A percentile compares a stretch with the other conserved stretches of the same genome.
These are phyloP conservation scores for Dalechampia spathulata DNA, from an alignment of 441 rosid species.

Conservation along the genomic window DNA sequence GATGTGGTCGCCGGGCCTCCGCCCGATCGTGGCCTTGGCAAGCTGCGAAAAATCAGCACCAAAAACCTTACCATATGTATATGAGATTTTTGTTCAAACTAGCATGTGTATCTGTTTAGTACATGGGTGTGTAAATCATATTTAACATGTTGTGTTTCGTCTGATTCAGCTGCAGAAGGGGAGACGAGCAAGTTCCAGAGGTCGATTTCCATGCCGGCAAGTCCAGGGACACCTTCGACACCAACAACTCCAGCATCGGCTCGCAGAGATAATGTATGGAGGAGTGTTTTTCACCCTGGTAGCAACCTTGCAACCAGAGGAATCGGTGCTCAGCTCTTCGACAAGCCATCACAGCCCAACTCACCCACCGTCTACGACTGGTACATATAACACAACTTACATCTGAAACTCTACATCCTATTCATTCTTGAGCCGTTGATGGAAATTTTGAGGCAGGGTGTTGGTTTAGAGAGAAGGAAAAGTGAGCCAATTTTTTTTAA, in stretches of 20 bases:
- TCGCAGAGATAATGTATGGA: conserved; percentile 86
- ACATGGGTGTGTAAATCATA: neutral
- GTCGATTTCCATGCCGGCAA: conserved; percentile 40
- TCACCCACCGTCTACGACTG: conserved; percentile 94
- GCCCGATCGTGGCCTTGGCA: conserved; percentile 80
- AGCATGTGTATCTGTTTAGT: too few relatives aligned
- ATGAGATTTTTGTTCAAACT: neutral
- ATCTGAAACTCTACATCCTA: too few relatives aligned
- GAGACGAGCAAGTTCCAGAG: conserved; percentile 35
- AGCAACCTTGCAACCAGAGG: conserved; percentile 77
- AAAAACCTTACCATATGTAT: conserved; percentile 41
- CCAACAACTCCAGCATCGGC: conserved; percentile 52
- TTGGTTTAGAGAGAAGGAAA: too few relatives aligned
- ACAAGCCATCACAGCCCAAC: conserved; percentile 60
- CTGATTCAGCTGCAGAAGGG: conserved; percentile 7
- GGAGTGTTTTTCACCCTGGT: conserved; percentile 93
- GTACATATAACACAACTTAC: too few relatives aligned
- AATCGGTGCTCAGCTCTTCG: conserved; percentile 61
- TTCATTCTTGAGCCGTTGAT: too few relatives aligned
- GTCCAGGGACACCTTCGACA: conserved; percentile 50
- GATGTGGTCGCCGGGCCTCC: conserved; percentile 84
- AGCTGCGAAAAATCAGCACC: conserved; percentile 63
- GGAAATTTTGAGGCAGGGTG: too few relatives aligned
- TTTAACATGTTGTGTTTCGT: neutral
- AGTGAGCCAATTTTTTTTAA: too few relatives aligned